Percentiles rank a stretch among this genome's conserved stretches.
These are phyloP conservation scores for Grosmannia clavigera DNA, from an alignment of 2,329 filamentous ascomycete genomes.

Conservation along the genomic window DNA sequence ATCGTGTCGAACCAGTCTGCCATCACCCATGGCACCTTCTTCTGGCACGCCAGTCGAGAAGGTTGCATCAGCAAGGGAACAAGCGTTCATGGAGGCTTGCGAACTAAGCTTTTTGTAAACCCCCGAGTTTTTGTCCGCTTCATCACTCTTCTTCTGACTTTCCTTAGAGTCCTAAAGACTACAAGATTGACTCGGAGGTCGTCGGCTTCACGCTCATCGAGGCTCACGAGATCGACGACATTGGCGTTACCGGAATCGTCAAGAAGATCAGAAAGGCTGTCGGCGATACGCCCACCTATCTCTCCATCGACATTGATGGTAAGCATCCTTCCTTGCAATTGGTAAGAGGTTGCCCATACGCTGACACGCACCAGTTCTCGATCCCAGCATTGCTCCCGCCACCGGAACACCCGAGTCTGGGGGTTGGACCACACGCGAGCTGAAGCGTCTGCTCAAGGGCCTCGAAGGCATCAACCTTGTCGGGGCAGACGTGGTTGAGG, in stretches of 20 bases:
- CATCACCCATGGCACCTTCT: constrained; percentile 81
- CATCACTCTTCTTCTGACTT: not conserved
- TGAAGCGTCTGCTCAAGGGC: constrained; percentile 70
- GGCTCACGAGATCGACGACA: constrained; percentile 40
- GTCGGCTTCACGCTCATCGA: constrained; percentile 73
- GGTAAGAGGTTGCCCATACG: not conserved
- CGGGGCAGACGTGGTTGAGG: constrained; percentile 81
- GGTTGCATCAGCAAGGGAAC: constrained; percentile 70
- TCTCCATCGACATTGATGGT: constrained; percentile 19
- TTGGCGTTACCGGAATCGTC: constrained; percentile 6
- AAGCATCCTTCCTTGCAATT: not conserved
- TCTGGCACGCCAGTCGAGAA: constrained; percentile 69
- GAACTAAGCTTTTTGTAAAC: constrained; percentile 3
- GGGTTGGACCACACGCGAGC: constrained; percentile 79
- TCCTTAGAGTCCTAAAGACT: constrained; percentile 5
- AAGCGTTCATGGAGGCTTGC: constrained; percentile 22
- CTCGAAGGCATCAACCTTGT: constrained; percentile 75
- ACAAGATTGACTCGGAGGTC: constrained; percentile 72
- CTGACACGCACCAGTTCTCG: constrained; percentile 13
- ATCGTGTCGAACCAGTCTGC: constrained; percentile 61
- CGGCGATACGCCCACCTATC: constrained; percentile 10
- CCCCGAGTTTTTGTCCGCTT: not conserved
- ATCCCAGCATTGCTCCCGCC: constrained; percentile 20
- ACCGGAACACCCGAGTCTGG: constrained; percentile 84
- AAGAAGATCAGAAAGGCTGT: constrained; percentile 29